Evolutionary conservation across 139 green algal genomes (phyloP), one percentile per base, ranked within the genome.

Genomic region (Astrephomene gubernaculifera): DNA sequence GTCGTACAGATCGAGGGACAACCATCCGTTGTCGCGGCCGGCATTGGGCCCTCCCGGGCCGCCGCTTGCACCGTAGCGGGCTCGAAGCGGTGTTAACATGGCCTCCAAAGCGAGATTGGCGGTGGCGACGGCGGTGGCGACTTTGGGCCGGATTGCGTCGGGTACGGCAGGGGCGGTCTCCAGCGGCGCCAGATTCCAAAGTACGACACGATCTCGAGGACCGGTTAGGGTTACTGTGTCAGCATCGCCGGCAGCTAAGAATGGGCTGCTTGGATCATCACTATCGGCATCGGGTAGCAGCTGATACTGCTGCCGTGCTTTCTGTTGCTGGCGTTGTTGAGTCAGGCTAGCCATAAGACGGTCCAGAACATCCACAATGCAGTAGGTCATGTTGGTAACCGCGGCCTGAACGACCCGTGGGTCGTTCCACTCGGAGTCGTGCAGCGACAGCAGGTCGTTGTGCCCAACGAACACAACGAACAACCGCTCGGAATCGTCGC

Each of bases 1-100:
- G 71, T 80, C 71, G 71, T 52, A 80, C 71, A 80, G 31, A 7
- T 80, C 14, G n/a, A n/a, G n/a, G n/a, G n/a, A n/a, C 45, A 80
- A 33, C n/a, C 12, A 14, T 8, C 45, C 45, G 9, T 45, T 45
- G 33, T 65, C 35, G 6, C 45, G 71, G n/a, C n/a, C n/a, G n/a
- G n/a, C n/a, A n/a, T n/a, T n/a, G n/a, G n/a, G n/a, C n/a, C n/a
- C n/a, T n/a, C n/a, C n/a, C n/a, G n/a, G n/a, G n/a, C n/a, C n/a
- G n/a, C n/a, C n/a, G n/a, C n/a, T n/a, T n/a, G n/a, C n/a, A n/a
- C n/a, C n/a, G 71, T 80, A 65, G 71, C 44, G 71, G 22, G 22
- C 21, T 14, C 71, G 71, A 45, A 80, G 71, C 49, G 71, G 71
- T 33, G n/a, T 35, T 45, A 80, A n/a, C 17, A n/a, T 65, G 45